Evolutionary conservation across 2,329 filamentous ascomycete species (phyloP).

Genomic region (Aspergillus proliferans): DNA sequence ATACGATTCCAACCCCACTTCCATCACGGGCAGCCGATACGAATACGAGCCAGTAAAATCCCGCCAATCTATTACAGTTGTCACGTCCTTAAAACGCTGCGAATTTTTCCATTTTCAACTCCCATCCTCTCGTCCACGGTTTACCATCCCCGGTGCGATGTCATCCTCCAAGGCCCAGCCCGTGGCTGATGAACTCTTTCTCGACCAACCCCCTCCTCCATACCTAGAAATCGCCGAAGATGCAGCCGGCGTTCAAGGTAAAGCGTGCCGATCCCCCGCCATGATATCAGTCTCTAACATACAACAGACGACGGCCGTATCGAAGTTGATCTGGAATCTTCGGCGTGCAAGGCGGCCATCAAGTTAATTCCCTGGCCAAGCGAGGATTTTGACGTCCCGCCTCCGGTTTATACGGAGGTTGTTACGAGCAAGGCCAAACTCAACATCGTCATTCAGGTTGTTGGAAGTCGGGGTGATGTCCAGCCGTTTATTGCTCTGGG

Average conservation of each 20-base stretch:
- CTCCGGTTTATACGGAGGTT: constrained; percentile 12
- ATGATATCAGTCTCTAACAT: neutral
- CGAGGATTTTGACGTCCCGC: constrained; percentile 8
- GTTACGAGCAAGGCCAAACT: constrained; percentile 22
- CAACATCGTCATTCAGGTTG: constrained; percentile 53
- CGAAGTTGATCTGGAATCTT: constrained; percentile 15
- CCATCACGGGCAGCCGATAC: too few relatives aligned
- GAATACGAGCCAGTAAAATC: too few relatives aligned
- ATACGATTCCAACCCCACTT: too few relatives aligned
- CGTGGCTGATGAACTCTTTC: too few relatives aligned
- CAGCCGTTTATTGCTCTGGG: constrained; percentile 57
- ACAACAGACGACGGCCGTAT: constrained; percentile 16
- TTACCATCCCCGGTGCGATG: neutral
- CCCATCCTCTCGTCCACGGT: neutral
- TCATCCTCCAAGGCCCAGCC: neutral
- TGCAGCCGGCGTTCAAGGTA: neutral
- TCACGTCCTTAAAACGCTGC: too few relatives aligned
- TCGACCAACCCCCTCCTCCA: neutral
- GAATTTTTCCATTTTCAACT: too few relatives aligned
- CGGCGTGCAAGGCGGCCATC: constrained; percentile 8
- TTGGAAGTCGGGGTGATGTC: constrained; percentile 53
- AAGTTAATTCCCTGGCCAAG: constrained; percentile 8
- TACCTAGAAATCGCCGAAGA: neutral
- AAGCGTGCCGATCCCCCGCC: neutral
- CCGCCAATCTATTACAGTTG: too few relatives aligned